Conservation (phyloP, 371 early-diverging fungal genomes). For the Saksenaea vasiformis region DNA sequence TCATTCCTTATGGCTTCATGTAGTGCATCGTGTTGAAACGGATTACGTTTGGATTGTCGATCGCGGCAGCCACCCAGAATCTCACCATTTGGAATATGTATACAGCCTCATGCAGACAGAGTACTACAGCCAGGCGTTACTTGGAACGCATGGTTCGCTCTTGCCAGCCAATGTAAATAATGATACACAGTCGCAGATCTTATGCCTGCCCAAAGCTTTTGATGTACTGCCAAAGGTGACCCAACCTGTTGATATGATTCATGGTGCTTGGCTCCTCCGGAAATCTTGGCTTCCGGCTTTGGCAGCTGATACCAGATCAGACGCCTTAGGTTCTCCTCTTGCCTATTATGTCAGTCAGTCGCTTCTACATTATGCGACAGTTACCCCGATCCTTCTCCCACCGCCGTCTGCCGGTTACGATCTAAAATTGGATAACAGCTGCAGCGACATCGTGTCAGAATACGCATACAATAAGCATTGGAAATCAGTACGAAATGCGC, state of each 20-base stretch:
- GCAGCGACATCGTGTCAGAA: conserved; percentile 5
- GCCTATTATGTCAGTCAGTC: conserved; percentile 37
- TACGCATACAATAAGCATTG: conserved; percentile 11
- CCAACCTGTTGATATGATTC: conserved; percentile 42
- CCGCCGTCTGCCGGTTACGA: not conserved
- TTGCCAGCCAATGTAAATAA: conserved; percentile 29
- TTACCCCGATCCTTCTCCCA: conserved; percentile 38
- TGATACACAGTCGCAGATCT: conserved; percentile 10
- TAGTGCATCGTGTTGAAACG: conserved; percentile 13
- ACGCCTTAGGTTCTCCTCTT: conserved; percentile 22
- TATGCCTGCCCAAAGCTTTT: conserved; percentile 31
- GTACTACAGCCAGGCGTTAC: conserved; percentile 40
- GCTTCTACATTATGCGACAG: conserved; percentile 22
- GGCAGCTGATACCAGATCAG: conserved; percentile 14
- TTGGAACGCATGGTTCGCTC: conserved; percentile 44
- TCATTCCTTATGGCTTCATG: conserved; percentile 15
- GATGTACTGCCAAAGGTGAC: conserved; percentile 21
- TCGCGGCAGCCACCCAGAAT: conserved; percentile 23
- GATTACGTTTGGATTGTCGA: conserved; percentile 50
- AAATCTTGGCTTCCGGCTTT: conserved; percentile 36
- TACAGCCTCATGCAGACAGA: conserved; percentile 38
- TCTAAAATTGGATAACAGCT: conserved; percentile 2
- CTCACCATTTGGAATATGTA: conserved; percentile 35
- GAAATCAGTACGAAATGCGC: conserved; percentile 9
- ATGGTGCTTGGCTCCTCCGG: conserved; percentile 40